Percentiles rank a stretch among this genome's conserved stretches.
phyloP scores from a whole-genome alignment of 441 rosid genomes.

The Populus trichocarpa region DNA sequence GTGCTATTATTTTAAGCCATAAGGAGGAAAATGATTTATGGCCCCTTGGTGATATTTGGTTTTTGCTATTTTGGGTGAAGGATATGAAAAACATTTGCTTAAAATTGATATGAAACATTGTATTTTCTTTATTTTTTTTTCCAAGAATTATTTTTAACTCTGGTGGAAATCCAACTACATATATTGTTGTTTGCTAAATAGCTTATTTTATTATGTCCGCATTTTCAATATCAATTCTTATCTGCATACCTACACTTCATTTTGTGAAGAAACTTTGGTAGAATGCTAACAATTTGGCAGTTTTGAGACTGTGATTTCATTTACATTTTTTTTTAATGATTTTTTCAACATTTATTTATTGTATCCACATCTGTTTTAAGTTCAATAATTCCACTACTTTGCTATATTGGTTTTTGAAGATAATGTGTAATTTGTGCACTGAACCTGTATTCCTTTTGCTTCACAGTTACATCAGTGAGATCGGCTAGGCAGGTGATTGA shows the following conservation, averaged over 20 bases:
- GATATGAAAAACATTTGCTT: neutral
- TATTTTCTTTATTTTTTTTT: too few species aligned
- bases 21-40: too few species aligned
- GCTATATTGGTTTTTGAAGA: slow-evolving; percentile 8
- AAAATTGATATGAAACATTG: neutral
- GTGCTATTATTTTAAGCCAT: neutral
- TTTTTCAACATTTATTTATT: neutral
- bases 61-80: neutral
- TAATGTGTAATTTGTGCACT: neutral
- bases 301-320: too few species aligned
- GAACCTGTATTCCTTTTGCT: slow-evolving; percentile 17
- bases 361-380: neutral
- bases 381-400: neutral
- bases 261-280: too few species aligned
- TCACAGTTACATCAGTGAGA: slow-evolving; percentile 80
- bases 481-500: slow-evolving; percentile 95
- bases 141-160: neutral
- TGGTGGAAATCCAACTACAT: neutral
- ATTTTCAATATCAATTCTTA: too few species aligned
- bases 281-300: too few species aligned
- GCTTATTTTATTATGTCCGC: too few species aligned
- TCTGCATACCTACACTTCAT: too few species aligned
- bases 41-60: neutral
- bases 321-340: neutral
- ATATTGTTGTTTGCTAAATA: neutral